Evolutionary conservation across 805 yeast genomes (phyloP).

Genomic region (Komagataella ulmi): DNA sequence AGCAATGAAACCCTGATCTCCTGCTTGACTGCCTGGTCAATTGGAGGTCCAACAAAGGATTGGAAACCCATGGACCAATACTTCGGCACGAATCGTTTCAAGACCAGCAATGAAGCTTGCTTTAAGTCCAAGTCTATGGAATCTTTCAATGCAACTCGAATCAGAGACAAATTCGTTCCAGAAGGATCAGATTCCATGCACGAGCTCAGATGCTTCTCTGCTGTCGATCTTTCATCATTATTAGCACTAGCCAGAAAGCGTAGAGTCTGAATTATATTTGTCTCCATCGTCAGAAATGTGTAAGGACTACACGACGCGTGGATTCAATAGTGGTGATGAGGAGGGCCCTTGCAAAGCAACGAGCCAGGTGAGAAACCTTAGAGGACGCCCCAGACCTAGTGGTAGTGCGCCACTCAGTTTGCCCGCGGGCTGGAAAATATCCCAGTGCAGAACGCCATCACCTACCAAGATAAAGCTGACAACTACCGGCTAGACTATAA

Average conservation of each 20-base stretch:
- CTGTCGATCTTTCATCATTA: conserved; percentile 32
- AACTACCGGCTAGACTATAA: background rate
- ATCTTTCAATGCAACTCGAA: conserved; percentile 23
- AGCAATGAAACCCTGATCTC: conserved; percentile 38
- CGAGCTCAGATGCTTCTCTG: conserved; percentile 36
- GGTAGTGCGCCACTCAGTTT: background rate
- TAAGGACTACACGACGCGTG: background rate
- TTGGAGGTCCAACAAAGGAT: conserved; percentile 56
- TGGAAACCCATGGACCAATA: conserved; percentile 81
- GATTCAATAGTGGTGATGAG: background rate
- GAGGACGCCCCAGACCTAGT: conserved; percentile 2
- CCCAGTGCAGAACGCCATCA: conserved; percentile 1
- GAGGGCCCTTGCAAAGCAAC: conserved; percentile 4
- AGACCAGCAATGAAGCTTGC: conserved; percentile 53
- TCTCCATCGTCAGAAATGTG: background rate
- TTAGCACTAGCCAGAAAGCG: conserved; percentile 21
- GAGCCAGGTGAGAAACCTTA: background rate
- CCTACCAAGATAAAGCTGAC: background rate
- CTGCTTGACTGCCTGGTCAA: conserved; percentile 37
- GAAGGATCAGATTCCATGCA: conserved; percentile 37
- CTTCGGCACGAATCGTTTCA: conserved; percentile 54
- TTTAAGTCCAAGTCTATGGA: conserved; percentile 22
- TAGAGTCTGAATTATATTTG: background rate
- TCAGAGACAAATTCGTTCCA: conserved; percentile 25
- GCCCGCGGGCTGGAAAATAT: background rate